Evolutionary conservation across 768 basidiomycete species (phyloP), one percentile per base, ranked within the genome.

Genomic region (Collybiopsis luxurians): DNA sequence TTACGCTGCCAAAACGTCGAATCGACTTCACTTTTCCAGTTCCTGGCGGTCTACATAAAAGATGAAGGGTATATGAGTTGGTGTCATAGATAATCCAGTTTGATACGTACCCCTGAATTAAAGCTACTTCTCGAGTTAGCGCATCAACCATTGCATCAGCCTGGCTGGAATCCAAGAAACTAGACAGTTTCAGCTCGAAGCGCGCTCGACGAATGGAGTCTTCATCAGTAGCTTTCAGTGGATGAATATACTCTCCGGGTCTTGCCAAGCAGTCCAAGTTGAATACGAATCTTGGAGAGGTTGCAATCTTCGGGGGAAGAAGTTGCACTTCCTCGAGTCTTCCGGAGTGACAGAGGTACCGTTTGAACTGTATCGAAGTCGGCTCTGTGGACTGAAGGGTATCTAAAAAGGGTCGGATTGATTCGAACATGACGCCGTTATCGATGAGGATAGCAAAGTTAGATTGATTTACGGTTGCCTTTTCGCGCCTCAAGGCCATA

Each of bases 1-100:
- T n/a, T n/a, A n/a, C n/a, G n/a, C n/a, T 10, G 17, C 12, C 2
- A 23, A 10, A 15, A 17, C 11, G 31, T 17, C 49, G n/a, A 3
- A 12, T 28, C n/a, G n/a, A n/a, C n/a, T n/a, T n/a, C 43, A 86
- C 86, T 79, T 90, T 90, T 59, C 89, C 90, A 0, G 89, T 90
- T 1, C 89, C 90, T 1, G 89, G 90, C 24, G 89, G 89, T 44
- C 87, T 88, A 56, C 3, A 55, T 26, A 27, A 53, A 42, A 28
- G 61, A n/a, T 55, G 24, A 54, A 12, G 55, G 44, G 30, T 47
- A 21, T 26, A 12, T n/a, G n/a, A n/a, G n/a, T n/a, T n/a, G n/a
- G n/a, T n/a, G n/a, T n/a, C n/a, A 26, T 55, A 54, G 1, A 52
- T 30, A 4, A 53, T 27, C 15, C 27, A 39, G 42, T 3, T 47